A percentile compares a stretch with the other conserved stretches of the same genome.
These are phyloP conservation scores for Hebeloma cylindrosporum DNA, from an alignment of 768 basidiomycete genomes.

Conservation along the genomic window DNA sequence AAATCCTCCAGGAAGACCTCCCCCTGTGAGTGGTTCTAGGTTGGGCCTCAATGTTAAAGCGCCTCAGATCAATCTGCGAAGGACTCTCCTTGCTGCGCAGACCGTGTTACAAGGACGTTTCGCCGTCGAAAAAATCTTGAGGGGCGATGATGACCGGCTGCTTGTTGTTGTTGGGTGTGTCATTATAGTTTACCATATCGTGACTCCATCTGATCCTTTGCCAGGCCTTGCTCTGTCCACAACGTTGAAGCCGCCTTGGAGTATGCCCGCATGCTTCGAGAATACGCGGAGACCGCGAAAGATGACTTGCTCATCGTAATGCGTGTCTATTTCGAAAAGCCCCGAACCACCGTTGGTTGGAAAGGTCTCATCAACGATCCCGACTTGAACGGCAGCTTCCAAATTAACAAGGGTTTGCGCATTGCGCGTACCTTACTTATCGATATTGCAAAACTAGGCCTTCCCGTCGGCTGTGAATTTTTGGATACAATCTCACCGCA, in stretches of 20 bases:
- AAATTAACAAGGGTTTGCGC: conserved; percentile 95
- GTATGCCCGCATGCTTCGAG: conserved; percentile 78
- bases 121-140: conserved; percentile 74
- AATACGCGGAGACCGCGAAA: conserved; percentile 76
- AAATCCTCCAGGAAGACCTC: conserved; percentile 93
- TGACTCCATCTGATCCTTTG: conserved; percentile 1
- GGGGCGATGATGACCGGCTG: conserved; percentile 88
- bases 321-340: conserved; percentile 99
- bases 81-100: conserved; percentile 77
- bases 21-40: conserved; percentile 83
- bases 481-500: conserved; percentile 68
- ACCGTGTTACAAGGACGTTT: conserved; percentile 87
- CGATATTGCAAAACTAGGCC: conserved; percentile 85
- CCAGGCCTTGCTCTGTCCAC: conserved; percentile 93
- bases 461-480: conserved; percentile 97
- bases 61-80: conserved; percentile 26
- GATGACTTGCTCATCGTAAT: conserved; percentile 93
- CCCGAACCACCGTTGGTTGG: conserved; percentile 96
- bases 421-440: conserved; percentile 84
- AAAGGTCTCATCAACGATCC: conserved; percentile 99
- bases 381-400: conserved; percentile 88
- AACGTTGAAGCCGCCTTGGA: conserved; percentile 82
- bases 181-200: not conserved
- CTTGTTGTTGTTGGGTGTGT: conserved; percentile 87
- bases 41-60: not conserved